Percentiles rank a stretch among this genome's conserved stretches.
phyloP scores from a whole-genome alignment of 169 alveolate species.

The Plasmodium cynomolgi region DNA sequence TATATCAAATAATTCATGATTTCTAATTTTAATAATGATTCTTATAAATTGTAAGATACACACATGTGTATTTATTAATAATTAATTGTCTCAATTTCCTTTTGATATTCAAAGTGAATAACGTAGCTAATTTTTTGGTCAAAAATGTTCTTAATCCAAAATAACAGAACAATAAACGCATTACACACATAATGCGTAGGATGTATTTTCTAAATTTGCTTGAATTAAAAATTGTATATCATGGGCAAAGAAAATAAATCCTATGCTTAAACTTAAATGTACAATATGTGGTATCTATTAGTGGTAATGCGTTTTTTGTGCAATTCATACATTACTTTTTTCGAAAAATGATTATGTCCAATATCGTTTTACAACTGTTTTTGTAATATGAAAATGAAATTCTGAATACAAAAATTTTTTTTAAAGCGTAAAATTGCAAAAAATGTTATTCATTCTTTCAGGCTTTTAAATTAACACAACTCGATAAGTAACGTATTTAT shows the following conservation, averaged over 20 bases:
- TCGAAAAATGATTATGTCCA: neutral
- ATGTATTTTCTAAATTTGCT: neutral
- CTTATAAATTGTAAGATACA: too few species aligned
- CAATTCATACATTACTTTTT: neutral
- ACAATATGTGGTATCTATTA: neutral
- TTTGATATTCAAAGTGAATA: neutral
- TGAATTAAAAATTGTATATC: neutral
- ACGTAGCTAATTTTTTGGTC: neutral
- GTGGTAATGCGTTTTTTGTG: neutral
- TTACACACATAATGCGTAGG: neutral
- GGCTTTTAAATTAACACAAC: neutral
- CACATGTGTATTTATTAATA: neutral
- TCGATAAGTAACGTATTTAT: neutral
- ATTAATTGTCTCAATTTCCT: neutral
- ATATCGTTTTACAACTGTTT: neutral
- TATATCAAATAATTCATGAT: neutral
- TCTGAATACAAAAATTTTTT: neutral
- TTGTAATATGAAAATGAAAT: neutral
- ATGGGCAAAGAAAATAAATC: neutral
- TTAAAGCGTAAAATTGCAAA: neutral
- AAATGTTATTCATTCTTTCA: neutral
- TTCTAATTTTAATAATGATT: neutral
- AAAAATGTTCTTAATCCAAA: neutral
- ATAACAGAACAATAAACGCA: neutral
- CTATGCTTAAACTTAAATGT: neutral